These are phyloP conservation scores for Coelastrella sp. DNA, from an alignment of 139 green algal genomes.

Conservation along the genomic window DNA sequence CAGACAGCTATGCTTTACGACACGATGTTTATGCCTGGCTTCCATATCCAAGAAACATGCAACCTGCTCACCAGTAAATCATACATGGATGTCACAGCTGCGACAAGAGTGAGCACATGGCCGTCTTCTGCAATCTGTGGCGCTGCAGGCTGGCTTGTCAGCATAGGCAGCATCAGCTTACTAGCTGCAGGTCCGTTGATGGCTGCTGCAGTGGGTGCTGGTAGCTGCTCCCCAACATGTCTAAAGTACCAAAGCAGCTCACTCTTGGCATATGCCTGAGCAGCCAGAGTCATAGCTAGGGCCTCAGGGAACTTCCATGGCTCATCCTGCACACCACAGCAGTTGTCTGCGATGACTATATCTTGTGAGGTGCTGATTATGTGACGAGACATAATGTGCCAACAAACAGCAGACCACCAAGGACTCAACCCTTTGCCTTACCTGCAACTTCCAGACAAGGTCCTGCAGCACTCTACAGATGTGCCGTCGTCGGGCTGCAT, in stretches of 20 bases:
- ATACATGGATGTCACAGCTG: slow-evolving; percentile 24
- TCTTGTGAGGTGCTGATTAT: not conserved
- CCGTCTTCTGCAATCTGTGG: slow-evolving; percentile 11
- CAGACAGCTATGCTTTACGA: too few species aligned
- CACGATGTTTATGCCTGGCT: too few species aligned
- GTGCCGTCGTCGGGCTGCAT: slow-evolving; percentile 10
- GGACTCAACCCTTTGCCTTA: not conserved
- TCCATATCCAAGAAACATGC: too few species aligned
- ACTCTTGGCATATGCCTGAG: slow-evolving; percentile 36
- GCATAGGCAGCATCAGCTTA: slow-evolving; percentile 10
- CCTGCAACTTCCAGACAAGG: slow-evolving; percentile 5
- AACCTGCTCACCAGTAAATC: slow-evolving; percentile 33
- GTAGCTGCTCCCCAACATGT: slow-evolving; percentile 24
- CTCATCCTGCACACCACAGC: slow-evolving; percentile 15
- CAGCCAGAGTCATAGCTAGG: slow-evolving; percentile 31
- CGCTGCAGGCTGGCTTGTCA: not conserved
- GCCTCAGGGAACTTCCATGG: not conserved
- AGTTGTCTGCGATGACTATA: not conserved
- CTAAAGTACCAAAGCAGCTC: slow-evolving; percentile 51
- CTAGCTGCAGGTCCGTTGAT: not conserved
- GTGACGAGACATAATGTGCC: too few species aligned
- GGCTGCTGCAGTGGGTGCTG: not conserved
- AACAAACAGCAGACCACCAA: too few species aligned
- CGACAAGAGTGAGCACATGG: slow-evolving; percentile 13
- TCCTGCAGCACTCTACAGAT: slow-evolving; percentile 38